Evolutionary conservation across 129 eudicot species (phyloP), one percentile per base, ranked within the genome.

Genomic region (Flaveria brownii): DNA sequence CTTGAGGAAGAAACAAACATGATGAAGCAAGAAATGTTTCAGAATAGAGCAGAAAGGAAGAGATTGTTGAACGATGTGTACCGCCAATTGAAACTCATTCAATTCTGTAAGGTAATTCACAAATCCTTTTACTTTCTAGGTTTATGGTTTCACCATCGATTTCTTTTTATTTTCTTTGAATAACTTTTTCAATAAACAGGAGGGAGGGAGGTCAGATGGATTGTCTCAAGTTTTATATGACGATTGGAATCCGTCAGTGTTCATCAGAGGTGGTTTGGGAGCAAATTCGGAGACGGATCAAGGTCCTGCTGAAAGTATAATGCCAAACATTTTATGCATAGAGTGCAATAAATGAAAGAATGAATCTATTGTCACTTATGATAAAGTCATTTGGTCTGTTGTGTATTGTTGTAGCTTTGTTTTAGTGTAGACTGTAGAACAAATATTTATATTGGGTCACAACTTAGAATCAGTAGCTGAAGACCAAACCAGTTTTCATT

Each of bases 1-100:
- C 87, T 87, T 9, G 96, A 87, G 82, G 83, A 90, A 78, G 91
- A 86, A 77, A 65, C 72, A 10, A 60, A 57, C 74, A 36, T 36
- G 42, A 77, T 85, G 43, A 84, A 80, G 82, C 80, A 64, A 74
- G 87, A 77, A 68, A 63, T 90, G 74, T 30, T 57, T 13, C 83
- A 72, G n/a, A 57, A 71, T 45, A 54, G 72, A n/a, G 77, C 51
- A 76, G 96, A 86, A 80, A 82, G 87, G 68, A 86, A 68, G 65
- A 76, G 2, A 18, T 72, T 87, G 70, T 68, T 86, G 74, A 77
- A 52, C 18, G 96, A 87, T 33, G 69, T 90, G 22, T 68, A 80
- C 62, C 42, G 22, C 43, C 77, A 78, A 17, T 74, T 89, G 74
- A 81, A 87, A 77, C 80, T 70, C 41, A 16, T 85, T 45, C 84